phyloP scores from a whole-genome alignment of 208 protist genomes.

The Trypanosoma avium region DNA sequence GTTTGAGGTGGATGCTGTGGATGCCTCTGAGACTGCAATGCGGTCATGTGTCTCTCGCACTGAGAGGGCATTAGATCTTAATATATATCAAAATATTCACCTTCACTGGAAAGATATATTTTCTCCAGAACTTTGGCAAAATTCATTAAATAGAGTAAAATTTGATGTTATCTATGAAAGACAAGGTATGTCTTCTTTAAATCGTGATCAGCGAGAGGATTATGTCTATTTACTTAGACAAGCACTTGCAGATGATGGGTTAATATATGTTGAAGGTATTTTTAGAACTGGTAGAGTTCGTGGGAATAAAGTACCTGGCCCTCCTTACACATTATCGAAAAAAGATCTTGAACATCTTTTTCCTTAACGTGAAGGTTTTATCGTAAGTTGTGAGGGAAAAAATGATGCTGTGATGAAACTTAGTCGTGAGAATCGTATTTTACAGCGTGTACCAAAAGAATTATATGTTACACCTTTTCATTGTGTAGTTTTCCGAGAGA shows the following conservation, averaged over 20 bases:
- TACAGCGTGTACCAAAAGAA: constrained; percentile 76
- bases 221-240: constrained; percentile 82
- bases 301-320: constrained; percentile 75
- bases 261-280: constrained; percentile 88
- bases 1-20: constrained; percentile 85
- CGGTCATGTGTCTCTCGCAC: constrained; percentile 62
- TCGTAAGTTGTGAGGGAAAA: constrained; percentile 88
- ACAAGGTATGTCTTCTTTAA: constrained; percentile 82
- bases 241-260: constrained; percentile 79
- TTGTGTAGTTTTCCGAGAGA: constrained; percentile 80
- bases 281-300: constrained; percentile 84
- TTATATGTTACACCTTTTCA: constrained; percentile 86
- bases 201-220: constrained; percentile 75
- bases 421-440: constrained; percentile 73
- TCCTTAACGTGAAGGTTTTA: constrained; percentile 58
- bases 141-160: constrained; percentile 36
- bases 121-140: constrained; percentile 73
- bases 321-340: constrained; percentile 69
- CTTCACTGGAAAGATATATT: constrained; percentile 83
- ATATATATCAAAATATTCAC: constrained; percentile 49
- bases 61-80: constrained; percentile 44
- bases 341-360: constrained; percentile 81
- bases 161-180: constrained; percentile 91
- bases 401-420: constrained; percentile 78
- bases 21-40: constrained; percentile 76